phyloP scores from a whole-genome alignment of 768 basidiomycete species.

The Cyclocybe cylindracea region DNA sequence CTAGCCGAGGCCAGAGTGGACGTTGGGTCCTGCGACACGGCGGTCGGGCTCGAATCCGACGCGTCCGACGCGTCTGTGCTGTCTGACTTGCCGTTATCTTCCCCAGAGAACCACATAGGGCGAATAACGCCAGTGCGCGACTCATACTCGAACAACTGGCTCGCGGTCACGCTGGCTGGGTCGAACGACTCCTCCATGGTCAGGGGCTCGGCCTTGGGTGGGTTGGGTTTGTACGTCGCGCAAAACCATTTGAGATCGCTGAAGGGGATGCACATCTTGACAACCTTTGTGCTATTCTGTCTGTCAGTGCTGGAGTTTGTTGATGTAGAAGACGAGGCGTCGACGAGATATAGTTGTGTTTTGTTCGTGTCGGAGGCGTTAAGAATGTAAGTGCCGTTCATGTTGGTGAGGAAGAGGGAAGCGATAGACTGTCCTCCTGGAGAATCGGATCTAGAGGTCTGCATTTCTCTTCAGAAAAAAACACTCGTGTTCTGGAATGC shows the following conservation, averaged over 20 bases:
- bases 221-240: conserved; percentile 61
- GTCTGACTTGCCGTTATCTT: conserved; percentile 25
- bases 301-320: conserved; percentile 8
- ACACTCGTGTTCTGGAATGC: neutral
- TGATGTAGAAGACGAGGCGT: neutral
- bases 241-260: conserved; percentile 47
- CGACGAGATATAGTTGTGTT: conserved; percentile 45
- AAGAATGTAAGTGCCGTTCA: conserved; percentile 36
- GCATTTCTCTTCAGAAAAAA: neutral
- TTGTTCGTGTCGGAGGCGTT: conserved; percentile 50
- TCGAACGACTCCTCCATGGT: conserved; percentile 45
- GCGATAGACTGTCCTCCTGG: conserved; percentile 15
- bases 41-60: neutral
- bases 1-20: neutral
- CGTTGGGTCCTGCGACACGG: neutral
- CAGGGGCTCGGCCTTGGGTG: conserved; percentile 48
- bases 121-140: conserved; percentile 44
- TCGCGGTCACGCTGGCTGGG: conserved; percentile 31
- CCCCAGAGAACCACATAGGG: conserved; percentile 48
- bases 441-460: conserved; percentile 10
- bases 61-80: conserved; percentile 1
- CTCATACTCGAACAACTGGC: conserved; percentile 65
- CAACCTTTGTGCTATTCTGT: conserved; percentile 21
- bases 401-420: conserved; percentile 16
- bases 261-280: conserved; percentile 39